A percentile compares a stretch with the other conserved stretches of the same genome.
These are phyloP conservation scores for Botryosphaeria dothidea DNA, from an alignment of 2,329 filamentous ascomycete species.

Conservation along the genomic window DNA sequence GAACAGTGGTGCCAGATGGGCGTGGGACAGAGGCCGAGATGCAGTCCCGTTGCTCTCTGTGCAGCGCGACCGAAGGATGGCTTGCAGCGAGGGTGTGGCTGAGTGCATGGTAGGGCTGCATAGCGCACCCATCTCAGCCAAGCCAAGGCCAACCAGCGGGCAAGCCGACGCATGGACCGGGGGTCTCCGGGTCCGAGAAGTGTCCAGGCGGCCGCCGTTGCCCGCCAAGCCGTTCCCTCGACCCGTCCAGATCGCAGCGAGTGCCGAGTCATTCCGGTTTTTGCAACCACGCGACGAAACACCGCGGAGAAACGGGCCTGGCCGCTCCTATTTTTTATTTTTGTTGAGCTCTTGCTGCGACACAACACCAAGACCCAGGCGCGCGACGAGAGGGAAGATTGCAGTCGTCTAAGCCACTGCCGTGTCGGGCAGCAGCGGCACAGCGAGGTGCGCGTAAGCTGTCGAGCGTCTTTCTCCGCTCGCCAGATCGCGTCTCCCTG, in stretches of 20 bases:
- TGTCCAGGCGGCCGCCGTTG: not conserved
- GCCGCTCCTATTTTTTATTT: not conserved
- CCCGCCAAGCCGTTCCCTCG: not conserved
- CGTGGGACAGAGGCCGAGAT: not conserved
- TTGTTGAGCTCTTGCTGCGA: slow-evolving; percentile 7
- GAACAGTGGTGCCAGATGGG: slow-evolving; percentile 4
- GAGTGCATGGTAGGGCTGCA: slow-evolving; percentile 8
- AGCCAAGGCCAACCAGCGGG: not conserved
- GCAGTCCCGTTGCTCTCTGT: not conserved
- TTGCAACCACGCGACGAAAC: slow-evolving; percentile 13
- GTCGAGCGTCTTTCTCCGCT: slow-evolving; percentile 1
- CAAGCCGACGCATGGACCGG: not conserved
- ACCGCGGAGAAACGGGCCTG: not conserved
- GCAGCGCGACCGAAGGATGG: not conserved
- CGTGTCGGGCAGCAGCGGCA: slow-evolving; percentile 8
- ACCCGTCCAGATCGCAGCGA: slow-evolving; percentile 7
- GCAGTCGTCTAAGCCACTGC: not conserved
- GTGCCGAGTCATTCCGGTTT: slow-evolving; percentile 8
- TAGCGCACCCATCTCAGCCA: not conserved
- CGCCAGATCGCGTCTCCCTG: slow-evolving; percentile 4
- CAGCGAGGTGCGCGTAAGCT: not conserved
- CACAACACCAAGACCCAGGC: slow-evolving; percentile 3
- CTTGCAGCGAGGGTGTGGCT: slow-evolving; percentile 1
- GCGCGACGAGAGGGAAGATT: not conserved
- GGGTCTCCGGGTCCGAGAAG: not conserved